Evolutionary conservation across 1,284 basidiomycete species (phyloP), one percentile per base, ranked within the genome.

Genomic region (Amylostereum areolatum): DNA sequence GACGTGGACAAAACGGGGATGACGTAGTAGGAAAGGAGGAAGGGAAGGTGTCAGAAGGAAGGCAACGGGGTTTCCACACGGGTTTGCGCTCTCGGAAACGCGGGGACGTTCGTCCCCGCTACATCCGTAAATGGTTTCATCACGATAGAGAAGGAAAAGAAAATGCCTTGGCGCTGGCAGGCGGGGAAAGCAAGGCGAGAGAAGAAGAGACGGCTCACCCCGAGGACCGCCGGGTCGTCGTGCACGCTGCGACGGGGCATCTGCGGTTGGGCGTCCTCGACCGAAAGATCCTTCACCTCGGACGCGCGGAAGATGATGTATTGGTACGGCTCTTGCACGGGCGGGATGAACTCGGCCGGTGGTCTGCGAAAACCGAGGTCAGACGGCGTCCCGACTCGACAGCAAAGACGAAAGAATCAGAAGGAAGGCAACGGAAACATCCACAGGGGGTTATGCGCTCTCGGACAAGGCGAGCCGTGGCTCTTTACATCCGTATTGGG

Each of bases 241-340:
- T 84, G 83, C 12, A 89, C 80, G 57, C 74, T 86, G 46, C 79
- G 72, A 40, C 74, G n/a, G n/a, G n/a, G n/a, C n/a, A n/a, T n/a
- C n/a, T n/a, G 72, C 8, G 74, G 72, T 29, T 73, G 58, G 2
- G 77, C 75, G 54, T 88, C 83, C 57, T 89, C 87, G 10, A 89
- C 85, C 29, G 84, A 75, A 18, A 89, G 72, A 59, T 89, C 86
- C 58, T 89, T 89, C 54, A 89, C 87, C 64, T 89, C 86, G 5
- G 85, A 87, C 9, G 86, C 86, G 52, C 85, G 85, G 70, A 89
- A 89, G 54, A 89, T 86, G 67, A 89, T 89, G 64, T 87, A 89
- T 55, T 83, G 75, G 63, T 89, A 89, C 1, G 86, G 86, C 53
- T 87, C 83, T 64, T 80, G 78, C 37, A 83, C 82, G 0, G 86